These are phyloP conservation scores for Solanum pimpinellifolium DNA, from an alignment of 257 asterid genomes.

Conservation along the genomic window DNA sequence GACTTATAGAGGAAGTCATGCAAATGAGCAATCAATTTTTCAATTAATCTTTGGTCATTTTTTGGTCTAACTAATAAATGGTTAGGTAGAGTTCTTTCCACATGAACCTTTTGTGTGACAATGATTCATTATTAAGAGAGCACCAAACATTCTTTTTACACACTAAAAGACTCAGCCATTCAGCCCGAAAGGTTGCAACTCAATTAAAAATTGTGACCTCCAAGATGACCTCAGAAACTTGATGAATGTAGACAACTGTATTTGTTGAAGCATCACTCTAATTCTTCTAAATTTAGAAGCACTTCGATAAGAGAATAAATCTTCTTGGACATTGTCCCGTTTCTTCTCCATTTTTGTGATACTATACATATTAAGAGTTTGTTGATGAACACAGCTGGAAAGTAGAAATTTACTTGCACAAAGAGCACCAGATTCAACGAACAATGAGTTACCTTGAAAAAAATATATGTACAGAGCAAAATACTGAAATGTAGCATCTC, in stretches of 20 bases:
- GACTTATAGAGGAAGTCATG: neutral
- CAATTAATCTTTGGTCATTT: neutral
- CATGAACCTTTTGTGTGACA: neutral
- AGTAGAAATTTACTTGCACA: neutral
- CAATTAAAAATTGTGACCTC: neutral
- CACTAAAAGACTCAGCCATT: neutral
- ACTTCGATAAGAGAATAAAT: neutral
- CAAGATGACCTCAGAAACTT: neutral
- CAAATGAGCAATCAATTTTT: neutral
- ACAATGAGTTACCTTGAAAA: neutral
- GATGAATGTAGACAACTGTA: neutral
- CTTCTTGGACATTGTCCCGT: neutral
- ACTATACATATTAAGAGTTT: neutral
- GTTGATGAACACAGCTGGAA: neutral
- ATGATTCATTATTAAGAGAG: neutral
- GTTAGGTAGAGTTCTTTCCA: neutral
- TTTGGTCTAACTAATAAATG: neutral
- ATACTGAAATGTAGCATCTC: neutral
- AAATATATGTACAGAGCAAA: constrained; percentile 2
- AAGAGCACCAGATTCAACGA: neutral
- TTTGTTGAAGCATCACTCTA: neutral
- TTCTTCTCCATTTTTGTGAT: neutral
- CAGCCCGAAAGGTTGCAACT: neutral
- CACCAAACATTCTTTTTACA: neutral
- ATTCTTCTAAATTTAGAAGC: neutral